phyloP scores from a whole-genome alignment of 2,329 filamentous ascomycete genomes.

The Elsinoe arachidis region DNA sequence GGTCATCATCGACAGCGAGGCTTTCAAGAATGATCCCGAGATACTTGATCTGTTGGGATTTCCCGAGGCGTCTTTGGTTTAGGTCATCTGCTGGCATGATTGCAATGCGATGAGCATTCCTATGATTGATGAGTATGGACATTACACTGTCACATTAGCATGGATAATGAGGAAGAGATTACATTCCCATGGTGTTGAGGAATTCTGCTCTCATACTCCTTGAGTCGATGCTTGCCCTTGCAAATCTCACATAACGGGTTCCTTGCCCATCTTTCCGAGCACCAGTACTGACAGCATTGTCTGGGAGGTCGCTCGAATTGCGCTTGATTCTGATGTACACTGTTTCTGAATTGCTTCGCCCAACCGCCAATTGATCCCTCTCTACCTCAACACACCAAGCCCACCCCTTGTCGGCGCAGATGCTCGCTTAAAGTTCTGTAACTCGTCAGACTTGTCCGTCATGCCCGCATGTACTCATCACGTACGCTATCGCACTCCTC shows the following conservation, averaged over 20 bases:
- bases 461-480: conserved; percentile 13
- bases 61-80: neutral
- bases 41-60: neutral
- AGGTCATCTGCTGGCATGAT: neutral
- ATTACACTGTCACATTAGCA: no score
- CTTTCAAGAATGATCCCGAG: neutral
- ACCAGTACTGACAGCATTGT: neutral
- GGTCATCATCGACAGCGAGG: neutral
- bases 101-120: neutral
- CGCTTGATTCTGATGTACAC: conserved; percentile 3
- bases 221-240: no score
- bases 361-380: neutral
- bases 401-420: conserved; percentile 40
- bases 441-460: neutral
- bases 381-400: conserved; percentile 40
- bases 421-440: conserved; percentile 45
- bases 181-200: no score
- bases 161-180: no score
- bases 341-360: neutral
- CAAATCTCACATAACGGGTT: no score
- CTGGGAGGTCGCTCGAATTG: neutral
- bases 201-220: no score
- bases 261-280: no score
- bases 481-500: conserved; percentile 84
- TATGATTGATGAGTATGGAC: no score